Evolutionary conservation across 2,329 filamentous ascomycete genomes (phyloP), one percentile per base, ranked within the genome.

Genomic region (Aureobasidium sp.): DNA sequence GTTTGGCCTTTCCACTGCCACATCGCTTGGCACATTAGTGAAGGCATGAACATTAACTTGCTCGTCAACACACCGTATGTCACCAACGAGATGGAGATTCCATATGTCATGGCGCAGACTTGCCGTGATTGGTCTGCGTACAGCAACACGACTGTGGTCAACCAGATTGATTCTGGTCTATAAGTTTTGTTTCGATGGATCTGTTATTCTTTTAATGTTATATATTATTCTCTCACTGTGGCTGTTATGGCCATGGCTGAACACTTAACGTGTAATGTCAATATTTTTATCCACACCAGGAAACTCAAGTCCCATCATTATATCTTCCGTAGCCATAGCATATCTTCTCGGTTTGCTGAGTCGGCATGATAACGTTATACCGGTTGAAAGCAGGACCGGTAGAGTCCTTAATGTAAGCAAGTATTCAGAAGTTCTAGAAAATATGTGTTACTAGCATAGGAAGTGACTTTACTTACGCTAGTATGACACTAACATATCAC

Each of bases 1-100:
- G 70, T 82, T 2, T 84, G 81, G 80, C 77, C 79, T 1, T 67
- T 66, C 62, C 64, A 66, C 25, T 68, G 68, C 57, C 57, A 49
- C 68, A 69, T 73, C 17, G 73, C 72, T 0, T 72, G 70, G 69
- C 71, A 74, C 56, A 67, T 73, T 12, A 65, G 62, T 5, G 67
- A 65, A 6, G 72, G 72, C 3, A 41, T 72, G 15, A 71, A 71
- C 61, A 63, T 73, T 27, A 72, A 70, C 36, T 56, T 73, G n/a
- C 56, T 74, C 2, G 71, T 72, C 47, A 62, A 66, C 8, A 69
- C 68, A 1, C 59, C 70, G 5, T 64, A 64, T 9, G 71, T 72
- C 29, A 45, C 61, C 41, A 65, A 67, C 12, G 53, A 60, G 11
- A 68, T 72, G 66, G 31, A 67, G 5, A 68, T 73, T 11, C 71